These are phyloP conservation scores for Biscogniauxia mediterranea DNA, from an alignment of 2,329 filamentous ascomycete species.

Conservation along the genomic window DNA sequence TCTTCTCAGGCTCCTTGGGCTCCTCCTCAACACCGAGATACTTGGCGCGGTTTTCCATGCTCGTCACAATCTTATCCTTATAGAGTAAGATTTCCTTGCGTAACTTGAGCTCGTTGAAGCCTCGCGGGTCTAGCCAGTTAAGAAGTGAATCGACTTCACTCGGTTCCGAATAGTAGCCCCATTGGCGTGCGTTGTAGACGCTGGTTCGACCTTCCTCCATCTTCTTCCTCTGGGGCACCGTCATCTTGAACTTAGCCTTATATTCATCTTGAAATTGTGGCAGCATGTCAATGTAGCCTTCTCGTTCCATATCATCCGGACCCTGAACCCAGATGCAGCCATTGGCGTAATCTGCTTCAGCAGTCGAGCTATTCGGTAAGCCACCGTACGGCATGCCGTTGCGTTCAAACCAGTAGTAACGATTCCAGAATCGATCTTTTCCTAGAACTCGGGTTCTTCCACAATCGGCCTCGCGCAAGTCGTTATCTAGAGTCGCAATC, in stretches of 20 bases:
- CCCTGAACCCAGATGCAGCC: constrained; percentile 96
- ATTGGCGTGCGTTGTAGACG: constrained; percentile 74
- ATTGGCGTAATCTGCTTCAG: constrained; percentile 85
- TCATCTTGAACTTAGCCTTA: constrained; percentile 73
- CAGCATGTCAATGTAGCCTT: constrained; percentile 79
- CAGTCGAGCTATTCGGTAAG: constrained; percentile 83
- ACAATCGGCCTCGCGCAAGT: constrained; percentile 90
- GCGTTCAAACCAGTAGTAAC: constrained; percentile 98
- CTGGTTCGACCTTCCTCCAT: constrained; percentile 81
- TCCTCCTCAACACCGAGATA: constrained; percentile 59
- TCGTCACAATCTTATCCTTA: constrained; percentile 70
- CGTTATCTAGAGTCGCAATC: constrained; percentile 83
- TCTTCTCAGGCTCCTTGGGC: constrained; percentile 36
- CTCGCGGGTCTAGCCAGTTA: constrained; percentile 83
- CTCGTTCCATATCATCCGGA: constrained; percentile 81
- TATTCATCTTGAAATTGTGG: constrained; percentile 74
- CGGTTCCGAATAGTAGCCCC: constrained; percentile 87
- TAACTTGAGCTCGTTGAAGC: constrained; percentile 81
- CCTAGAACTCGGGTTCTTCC: constrained; percentile 86
- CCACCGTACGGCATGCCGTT: constrained; percentile 97
- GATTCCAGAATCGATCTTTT: constrained; percentile 95
- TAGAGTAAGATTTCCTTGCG: constrained; percentile 81
- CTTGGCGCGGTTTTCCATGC: constrained; percentile 76
- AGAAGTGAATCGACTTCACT: constrained; percentile 76
- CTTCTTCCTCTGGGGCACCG: constrained; percentile 79